Percentiles rank a stretch among this genome's conserved stretches.
Evolutionary conservation across 805 yeast genomes (phyloP).

Genomic region (fission yeast (Schizosaccharomyces pombe)): ASM294v3 CU329670.1:954501-955000

Average conservation of each 20-base stretch:
- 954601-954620: not conserved
- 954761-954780: slow-evolving; percentile 32
- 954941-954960: not conserved
- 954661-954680: slow-evolving; percentile 89
- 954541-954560: not conserved
- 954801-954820: slow-evolving; percentile 79
- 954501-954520: too few species aligned
- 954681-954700: slow-evolving; percentile 69
- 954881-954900: slow-evolving; percentile 52
- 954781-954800: slow-evolving; percentile 74
- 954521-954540: not conserved
- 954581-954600: not conserved
- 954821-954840: slow-evolving; percentile 25
- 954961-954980: slow-evolving; percentile 23
- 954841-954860: not conserved
- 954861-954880: not conserved
- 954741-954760: slow-evolving; percentile 26
- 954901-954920: slow-evolving; percentile 74
- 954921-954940: not conserved
- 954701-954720: slow-evolving; percentile 85
- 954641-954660: slow-evolving; percentile 22
- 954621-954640: slow-evolving; percentile 1
- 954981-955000: slow-evolving; percentile 37
- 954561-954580: slow-evolving; percentile 3
- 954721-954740: slow-evolving; percentile 88